Evolutionary conservation across 2,329 filamentous ascomycete species (phyloP).

Genomic region (Ascochyta rabiei): DNA sequence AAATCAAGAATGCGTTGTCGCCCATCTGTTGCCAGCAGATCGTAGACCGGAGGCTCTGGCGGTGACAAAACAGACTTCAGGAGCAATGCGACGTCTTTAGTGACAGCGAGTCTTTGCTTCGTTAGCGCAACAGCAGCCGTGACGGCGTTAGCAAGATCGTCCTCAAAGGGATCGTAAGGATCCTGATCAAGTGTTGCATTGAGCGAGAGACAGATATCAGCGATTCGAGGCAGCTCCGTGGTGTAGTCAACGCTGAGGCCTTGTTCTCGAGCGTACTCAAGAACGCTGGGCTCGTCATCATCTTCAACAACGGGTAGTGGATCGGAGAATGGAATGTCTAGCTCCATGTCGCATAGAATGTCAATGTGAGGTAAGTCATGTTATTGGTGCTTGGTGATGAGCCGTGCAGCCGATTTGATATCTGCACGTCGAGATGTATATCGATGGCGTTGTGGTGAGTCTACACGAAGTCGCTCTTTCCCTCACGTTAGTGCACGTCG

Average conservation of each 20-base stretch:
- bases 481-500: constrained; percentile 3
- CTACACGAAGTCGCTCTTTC: neutral
- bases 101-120: constrained; percentile 38
- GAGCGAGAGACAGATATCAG: constrained; percentile 17
- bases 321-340: constrained; percentile 16
- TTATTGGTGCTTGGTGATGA: neutral
- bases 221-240: constrained; percentile 30
- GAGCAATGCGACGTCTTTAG: constrained; percentile 36
- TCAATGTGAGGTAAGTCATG: neutral
- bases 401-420: neutral
- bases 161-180: constrained; percentile 26
- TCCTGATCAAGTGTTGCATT: constrained; percentile 22
- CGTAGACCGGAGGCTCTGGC: constrained; percentile 1
- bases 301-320: constrained; percentile 1
- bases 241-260: constrained; percentile 50
- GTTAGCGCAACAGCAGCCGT: constrained; percentile 18
- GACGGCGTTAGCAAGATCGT: constrained; percentile 17
- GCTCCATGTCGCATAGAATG: constrained; percentile 19
- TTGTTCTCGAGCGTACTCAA: constrained; percentile 57
- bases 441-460: neutral
- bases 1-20: constrained; percentile 30
- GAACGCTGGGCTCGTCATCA: constrained; percentile 47
- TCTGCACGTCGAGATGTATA: neutral
- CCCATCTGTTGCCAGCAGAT: constrained; percentile 5
- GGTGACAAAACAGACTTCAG: constrained; percentile 29